Percentiles rank a stretch among this genome's conserved stretches.
phyloP scores from a whole-genome alignment of 352 stramenopile genomes.

The Phytopythium cucurbitacearum region DNA sequence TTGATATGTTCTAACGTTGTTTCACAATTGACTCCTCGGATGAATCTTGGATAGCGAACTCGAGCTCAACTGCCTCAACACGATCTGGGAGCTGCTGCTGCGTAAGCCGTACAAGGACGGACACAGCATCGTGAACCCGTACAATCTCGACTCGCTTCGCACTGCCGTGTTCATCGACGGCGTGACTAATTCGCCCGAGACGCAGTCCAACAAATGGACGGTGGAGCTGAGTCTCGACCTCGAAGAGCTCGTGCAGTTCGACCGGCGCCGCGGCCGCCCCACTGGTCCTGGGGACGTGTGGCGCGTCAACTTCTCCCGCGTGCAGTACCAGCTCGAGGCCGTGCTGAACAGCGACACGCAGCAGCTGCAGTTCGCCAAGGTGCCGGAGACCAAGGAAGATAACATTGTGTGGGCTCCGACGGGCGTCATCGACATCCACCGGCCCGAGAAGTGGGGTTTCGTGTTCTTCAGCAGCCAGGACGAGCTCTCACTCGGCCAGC shows the following conservation, averaged over 20 bases:
- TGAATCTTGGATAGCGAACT: conserved; percentile 57
- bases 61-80: conserved; percentile 90
- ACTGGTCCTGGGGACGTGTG: conserved; percentile 49
- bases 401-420: conserved; percentile 79
- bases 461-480: conserved; percentile 53
- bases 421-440: conserved; percentile 73
- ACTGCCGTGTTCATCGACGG: conserved; percentile 67
- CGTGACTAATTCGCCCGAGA: conserved; percentile 61
- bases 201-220: conserved; percentile 66
- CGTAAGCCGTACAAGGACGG: conserved; percentile 87
- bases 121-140: conserved; percentile 72
- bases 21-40: background rate
- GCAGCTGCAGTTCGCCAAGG: conserved; percentile 46
- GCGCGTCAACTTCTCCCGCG: conserved; percentile 89
- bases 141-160: conserved; percentile 43
- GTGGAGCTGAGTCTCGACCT: conserved; percentile 80
- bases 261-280: conserved; percentile 27
- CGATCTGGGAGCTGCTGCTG: conserved; percentile 88
- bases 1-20: background rate
- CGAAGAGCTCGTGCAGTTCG: conserved; percentile 60
- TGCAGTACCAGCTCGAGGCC: conserved; percentile 68
- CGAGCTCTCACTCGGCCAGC: conserved; percentile 32
- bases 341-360: conserved; percentile 42
- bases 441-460: conserved; percentile 65
- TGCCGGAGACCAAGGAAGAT: conserved; percentile 40